Percentiles rank a stretch among this genome's conserved stretches.
Conservation (phyloP, 2,329 filamentous ascomycete genomes). For the Pestalotiopsis sp. region DNA sequence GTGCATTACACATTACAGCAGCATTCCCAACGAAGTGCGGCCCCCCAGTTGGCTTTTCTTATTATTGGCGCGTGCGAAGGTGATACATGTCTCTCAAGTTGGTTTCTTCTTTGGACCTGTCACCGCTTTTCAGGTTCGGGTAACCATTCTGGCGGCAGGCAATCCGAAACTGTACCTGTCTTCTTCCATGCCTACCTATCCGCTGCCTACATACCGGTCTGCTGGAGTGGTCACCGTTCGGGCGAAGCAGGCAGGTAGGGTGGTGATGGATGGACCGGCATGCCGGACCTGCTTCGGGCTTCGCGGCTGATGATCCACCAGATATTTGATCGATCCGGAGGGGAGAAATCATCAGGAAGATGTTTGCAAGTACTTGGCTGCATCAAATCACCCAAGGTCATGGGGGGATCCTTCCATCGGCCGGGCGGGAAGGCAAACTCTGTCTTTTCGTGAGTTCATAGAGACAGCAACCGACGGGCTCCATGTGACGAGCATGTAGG, state of each 20-base stretch:
- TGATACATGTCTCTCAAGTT: neutral
- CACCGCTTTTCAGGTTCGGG: constrained; percentile 2
- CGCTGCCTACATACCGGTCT: neutral
- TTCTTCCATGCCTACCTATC: neutral
- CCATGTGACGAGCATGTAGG: neutral
- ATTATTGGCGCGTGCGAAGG: neutral
- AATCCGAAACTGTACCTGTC: neutral
- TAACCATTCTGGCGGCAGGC: neutral
- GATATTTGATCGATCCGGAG: neutral
- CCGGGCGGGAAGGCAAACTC: neutral
- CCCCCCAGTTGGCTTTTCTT: neutral
- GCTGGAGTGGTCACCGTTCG: neutral
- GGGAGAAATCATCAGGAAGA: too few species aligned
- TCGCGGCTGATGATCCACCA: neutral
- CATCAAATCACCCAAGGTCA: too few species aligned
- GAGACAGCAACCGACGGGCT: neutral
- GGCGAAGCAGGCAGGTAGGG: neutral
- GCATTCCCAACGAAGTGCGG: neutral
- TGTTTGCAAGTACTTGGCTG: too few species aligned
- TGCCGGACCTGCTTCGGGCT: neutral
- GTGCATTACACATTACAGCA: neutral
- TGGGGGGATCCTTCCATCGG: neutral
- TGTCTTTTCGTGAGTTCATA: neutral
- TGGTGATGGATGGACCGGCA: neutral
- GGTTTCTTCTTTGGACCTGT: neutral